Evolutionary conservation across 2,329 filamentous ascomycete species (phyloP).

Genomic region (Colletotrichum tanaceti): DNA sequence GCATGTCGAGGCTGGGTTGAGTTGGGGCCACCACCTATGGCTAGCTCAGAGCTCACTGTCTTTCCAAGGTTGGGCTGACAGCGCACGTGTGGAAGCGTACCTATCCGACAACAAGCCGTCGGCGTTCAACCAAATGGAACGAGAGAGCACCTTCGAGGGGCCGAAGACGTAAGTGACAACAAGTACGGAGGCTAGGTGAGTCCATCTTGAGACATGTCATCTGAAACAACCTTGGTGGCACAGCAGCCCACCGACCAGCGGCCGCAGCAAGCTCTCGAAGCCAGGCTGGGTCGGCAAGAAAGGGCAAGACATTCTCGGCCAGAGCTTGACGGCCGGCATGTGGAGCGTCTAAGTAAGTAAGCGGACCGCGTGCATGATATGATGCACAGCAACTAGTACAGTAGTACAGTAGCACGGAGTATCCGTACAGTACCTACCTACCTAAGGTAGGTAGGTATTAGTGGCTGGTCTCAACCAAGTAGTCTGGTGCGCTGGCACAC

Average conservation of each 20-base stretch:
- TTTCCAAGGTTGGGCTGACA: slow-evolving; percentile 1
- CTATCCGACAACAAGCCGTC: background rate
- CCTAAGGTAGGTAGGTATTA: no score
- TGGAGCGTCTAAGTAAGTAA: background rate
- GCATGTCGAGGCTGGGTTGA: background rate
- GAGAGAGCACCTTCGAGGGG: background rate
- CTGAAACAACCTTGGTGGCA: slow-evolving; percentile 9
- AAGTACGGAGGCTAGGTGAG: background rate
- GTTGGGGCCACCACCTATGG: background rate
- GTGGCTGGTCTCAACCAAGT: background rate
- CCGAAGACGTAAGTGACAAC: background rate
- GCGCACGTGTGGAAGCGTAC: background rate
- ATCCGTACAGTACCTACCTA: no score
- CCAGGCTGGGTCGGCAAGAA: slow-evolving; percentile 15
- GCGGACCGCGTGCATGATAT: background rate
- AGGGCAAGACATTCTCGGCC: background rate
- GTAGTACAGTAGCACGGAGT: background rate
- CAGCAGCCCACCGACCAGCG: background rate
- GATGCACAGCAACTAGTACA: background rate
- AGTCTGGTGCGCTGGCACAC: slow-evolving; percentile 5
- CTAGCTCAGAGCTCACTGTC: background rate
- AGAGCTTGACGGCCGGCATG: slow-evolving; percentile 10
- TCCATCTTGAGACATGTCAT: background rate
- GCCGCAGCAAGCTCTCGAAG: background rate
- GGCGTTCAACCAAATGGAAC: background rate